These are phyloP conservation scores for Phytophthora lateralis DNA, from an alignment of 352 stramenopile species.

Conservation along the genomic window DNA sequence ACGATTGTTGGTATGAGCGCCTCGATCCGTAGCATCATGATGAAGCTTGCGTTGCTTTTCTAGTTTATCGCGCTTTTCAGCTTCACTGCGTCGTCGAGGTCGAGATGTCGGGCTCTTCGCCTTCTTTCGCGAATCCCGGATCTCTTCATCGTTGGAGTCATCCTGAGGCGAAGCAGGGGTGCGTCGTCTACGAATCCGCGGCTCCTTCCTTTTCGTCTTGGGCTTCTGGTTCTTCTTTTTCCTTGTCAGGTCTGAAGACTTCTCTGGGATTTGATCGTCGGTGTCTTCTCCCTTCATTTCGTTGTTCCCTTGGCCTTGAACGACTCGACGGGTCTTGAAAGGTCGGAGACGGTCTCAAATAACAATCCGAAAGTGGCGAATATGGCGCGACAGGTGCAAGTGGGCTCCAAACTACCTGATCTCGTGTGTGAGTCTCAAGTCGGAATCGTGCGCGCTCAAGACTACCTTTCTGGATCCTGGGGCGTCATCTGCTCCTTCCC, in stretches of 20 bases:
- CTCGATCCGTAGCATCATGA: slow-evolving; percentile 22
- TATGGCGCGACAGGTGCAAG: slow-evolving; percentile 51
- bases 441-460: slow-evolving; percentile 68
- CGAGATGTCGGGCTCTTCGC: slow-evolving; percentile 1
- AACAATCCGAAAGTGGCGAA: slow-evolving; percentile 17
- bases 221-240: slow-evolving; percentile 4
- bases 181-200: slow-evolving; percentile 1
- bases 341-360: slow-evolving; percentile 24
- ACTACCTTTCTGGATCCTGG: slow-evolving; percentile 78
- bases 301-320: background rate
- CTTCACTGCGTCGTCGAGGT: slow-evolving; percentile 38
- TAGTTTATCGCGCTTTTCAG: slow-evolving; percentile 38
- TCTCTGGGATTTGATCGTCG: background rate
- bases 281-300: slow-evolving; percentile 7
- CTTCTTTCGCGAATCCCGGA: slow-evolving; percentile 1
- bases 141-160: slow-evolving; percentile 5
- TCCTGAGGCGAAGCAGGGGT: slow-evolving; percentile 12
- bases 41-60: slow-evolving; percentile 43
- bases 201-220: slow-evolving; percentile 12
- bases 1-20: slow-evolving; percentile 51
- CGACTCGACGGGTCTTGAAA: slow-evolving; percentile 28
- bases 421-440: slow-evolving; percentile 75
- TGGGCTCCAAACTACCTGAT: slow-evolving; percentile 76
- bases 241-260: background rate
- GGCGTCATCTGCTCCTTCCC: slow-evolving; percentile 75